A percentile compares a stretch with the other conserved stretches of the same genome.
Evolutionary conservation across 176 grass and related monocot genomes (phyloP).

Genomic region (Poa pratensis): DNA sequence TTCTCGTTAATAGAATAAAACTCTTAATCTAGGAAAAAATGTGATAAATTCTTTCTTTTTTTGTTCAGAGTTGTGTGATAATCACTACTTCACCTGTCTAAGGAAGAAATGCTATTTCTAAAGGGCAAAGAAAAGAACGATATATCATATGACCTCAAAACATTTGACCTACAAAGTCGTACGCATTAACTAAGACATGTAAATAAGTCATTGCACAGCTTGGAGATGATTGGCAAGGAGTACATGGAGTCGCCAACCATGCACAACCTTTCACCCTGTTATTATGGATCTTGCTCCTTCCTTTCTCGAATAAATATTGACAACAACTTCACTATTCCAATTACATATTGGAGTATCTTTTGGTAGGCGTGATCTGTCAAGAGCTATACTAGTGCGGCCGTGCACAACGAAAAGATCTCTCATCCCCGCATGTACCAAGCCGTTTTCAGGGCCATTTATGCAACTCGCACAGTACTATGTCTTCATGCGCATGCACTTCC

Average conservation of each 20-base stretch:
- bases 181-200: background rate
- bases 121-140: background rate
- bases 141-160: slow-evolving; percentile 1
- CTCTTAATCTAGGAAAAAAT: background rate
- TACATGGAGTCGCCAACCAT: background rate
- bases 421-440: background rate
- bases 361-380: background rate
- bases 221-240: slow-evolving; percentile 1
- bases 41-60: too few species aligned
- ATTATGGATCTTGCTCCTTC: background rate
- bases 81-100: background rate
- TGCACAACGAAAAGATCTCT: background rate
- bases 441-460: background rate
- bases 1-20: background rate
- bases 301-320: background rate
- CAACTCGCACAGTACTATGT: too few species aligned
- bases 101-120: background rate
- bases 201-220: background rate
- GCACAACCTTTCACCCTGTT: background rate
- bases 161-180: background rate
- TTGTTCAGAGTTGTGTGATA: background rate
- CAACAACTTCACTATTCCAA: background rate
- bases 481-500: too few species aligned
- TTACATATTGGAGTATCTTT: background rate
- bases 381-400: too few species aligned